Evolutionary conservation across 345 rosid species (phyloP), one percentile per base, ranked within the genome.

Genomic region (Barbarea vulgaris): DNA sequence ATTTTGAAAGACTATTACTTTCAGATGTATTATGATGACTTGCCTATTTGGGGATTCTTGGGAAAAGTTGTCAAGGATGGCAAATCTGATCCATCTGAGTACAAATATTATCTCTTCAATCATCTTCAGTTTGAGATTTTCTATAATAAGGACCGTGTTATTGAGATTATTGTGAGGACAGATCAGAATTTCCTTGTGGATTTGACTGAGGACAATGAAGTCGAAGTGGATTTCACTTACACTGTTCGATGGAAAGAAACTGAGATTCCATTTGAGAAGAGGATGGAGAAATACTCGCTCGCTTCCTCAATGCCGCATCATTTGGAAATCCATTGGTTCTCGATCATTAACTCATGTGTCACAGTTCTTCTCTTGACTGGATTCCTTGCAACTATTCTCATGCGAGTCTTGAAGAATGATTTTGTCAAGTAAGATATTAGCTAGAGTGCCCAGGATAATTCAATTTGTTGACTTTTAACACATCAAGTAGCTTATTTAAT

Each of bases 291-390:
- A 78, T 86, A 86, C 60, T 81, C 88, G 0, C 57, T 72, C 34
- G 73, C 85, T 73, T 86, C 90, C 11, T 81, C 86, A 7, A 62
- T 81, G 81, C 87, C 86, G 0, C 87, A 82, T 67, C 85, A 79
- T 61, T 79, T 86, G 81, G 87, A 86, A 66, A 86, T 82, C 14
- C 85, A 84, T 46, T 84, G 90, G 88, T 86, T 86, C 66, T 86
- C 88, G 2, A 86, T 81, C 22, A 86, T 86, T 18, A 86, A 86
- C 73, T 84, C 86, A 0, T 81, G 90, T 70, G 86, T 86, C 44
- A 86, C 84, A 5, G 90, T 86, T 70, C 90, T 86, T 36, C 90
- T 86, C 70, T 70, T 86, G 76, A 83, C 90, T 75, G 90, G 87
- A 21, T 86, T 86, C 67, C 87, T 86, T 37, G 85, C 86, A 1